Evolutionary conservation across 2,329 filamentous ascomycete genomes (phyloP), one percentile per base, ranked within the genome.

Genomic region (Fusarium metavorans): DNA sequence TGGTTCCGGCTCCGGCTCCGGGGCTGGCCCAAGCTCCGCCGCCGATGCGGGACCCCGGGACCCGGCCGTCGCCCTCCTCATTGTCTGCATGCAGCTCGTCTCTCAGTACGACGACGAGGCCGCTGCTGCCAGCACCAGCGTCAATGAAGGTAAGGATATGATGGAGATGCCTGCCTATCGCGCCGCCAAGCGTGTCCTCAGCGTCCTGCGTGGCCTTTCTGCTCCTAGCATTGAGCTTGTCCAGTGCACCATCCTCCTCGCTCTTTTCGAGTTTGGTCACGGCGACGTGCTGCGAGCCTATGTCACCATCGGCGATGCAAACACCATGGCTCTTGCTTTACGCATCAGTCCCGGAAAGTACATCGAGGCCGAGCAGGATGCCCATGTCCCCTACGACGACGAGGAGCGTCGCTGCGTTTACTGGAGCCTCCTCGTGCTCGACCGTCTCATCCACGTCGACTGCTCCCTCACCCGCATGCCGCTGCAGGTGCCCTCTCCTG

Each of bases 231-330:
- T 85, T 30, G 83, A 84, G 77, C 76, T 85, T 30, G 78, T 85
- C 14, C 85, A 86, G 74, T 84, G 83, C 67, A 83, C 82, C 32
- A 80, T 84, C 23, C 74, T 86, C 65, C 72, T 86, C 48, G 82
- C 84, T 6, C 77, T 86, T 48, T 86, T 84, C 72, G 85, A 86
- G 70, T 85, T 86, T 69, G 85, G 85, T 2, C 85, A 86, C 68
- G 85, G 85, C 35, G 81, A 85, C 37, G 80, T 83, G 35, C 76
- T 78, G 60, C 79, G 83, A n/a, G 83, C 84, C 27, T 86, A 86
- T 70, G 77, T 83, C 34, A 86, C 84, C 11, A 79, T 86, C 11
- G 83, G 83, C 37, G 84, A 86, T 73, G 81, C 83, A 1, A 82
- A 81, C n/a, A 81, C 82, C 6, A 81, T 81, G 56, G 81, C 82